phyloP scores from a whole-genome alignment of 2,329 filamentous ascomycete species.

The Aspergillus alliaceus region DNA sequence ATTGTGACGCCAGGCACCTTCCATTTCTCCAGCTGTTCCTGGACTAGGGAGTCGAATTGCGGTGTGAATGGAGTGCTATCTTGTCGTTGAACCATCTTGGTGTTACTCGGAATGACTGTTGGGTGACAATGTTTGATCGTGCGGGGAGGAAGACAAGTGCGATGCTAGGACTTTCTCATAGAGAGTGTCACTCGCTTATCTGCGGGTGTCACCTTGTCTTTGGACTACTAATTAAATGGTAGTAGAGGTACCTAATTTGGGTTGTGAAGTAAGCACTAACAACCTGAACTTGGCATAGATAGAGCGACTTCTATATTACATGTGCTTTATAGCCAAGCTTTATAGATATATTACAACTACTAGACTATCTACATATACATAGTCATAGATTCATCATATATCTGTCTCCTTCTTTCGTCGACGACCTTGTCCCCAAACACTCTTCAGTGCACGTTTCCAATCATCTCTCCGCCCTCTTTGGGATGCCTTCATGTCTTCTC shows the following conservation, averaged over 20 bases:
- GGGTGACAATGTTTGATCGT: not conserved
- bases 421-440: not conserved
- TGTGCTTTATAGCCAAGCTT: no score
- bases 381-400: not conserved
- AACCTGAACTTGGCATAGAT: not conserved
- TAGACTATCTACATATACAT: not conserved
- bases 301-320: not conserved
- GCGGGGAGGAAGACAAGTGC: not conserved
- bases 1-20: slow-evolving; percentile 32
- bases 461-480: not conserved
- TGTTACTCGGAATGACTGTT: not conserved
- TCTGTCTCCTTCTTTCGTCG: not conserved
- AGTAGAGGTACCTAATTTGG: no score
- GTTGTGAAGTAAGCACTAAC: not conserved
- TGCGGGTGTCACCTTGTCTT: no score
- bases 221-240: no score
- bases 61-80: slow-evolving; percentile 11
- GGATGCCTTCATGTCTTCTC: not conserved
- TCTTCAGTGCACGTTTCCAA: not conserved
- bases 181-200: not conserved
- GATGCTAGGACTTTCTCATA: no score
- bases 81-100: slow-evolving; percentile 6
- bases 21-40: slow-evolving; percentile 24
- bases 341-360: no score
- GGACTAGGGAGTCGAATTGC: slow-evolving; percentile 20